phyloP scores from a whole-genome alignment of 441 rosid species.

The Isatis lusitanica region DNA sequence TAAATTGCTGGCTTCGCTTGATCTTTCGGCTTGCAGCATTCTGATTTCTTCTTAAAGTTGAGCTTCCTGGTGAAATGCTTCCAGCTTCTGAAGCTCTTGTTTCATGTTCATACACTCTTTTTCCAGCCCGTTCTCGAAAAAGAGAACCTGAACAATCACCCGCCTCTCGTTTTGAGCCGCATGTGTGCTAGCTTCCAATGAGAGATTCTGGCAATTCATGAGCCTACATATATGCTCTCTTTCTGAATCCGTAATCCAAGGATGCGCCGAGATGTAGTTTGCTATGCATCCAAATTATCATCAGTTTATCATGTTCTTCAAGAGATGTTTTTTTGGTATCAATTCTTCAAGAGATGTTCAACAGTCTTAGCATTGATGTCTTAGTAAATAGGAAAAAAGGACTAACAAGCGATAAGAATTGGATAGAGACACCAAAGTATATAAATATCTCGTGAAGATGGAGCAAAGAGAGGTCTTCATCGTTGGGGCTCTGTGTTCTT shows the following conservation, averaged over 20 bases:
- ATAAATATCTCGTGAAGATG: no score
- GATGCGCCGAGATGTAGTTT: no score
- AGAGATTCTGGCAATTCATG: constrained; percentile 76
- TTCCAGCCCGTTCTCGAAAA: constrained; percentile 64
- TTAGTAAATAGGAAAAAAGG: no score
- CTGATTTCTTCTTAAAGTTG: constrained; percentile 55
- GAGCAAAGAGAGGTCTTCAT: no score
- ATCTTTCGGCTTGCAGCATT: constrained; percentile 52
- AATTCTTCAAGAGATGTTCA: no score
- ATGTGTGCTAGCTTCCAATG: constrained; percentile 71
- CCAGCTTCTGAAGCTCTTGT: constrained; percentile 62
- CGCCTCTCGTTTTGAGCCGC: constrained; percentile 76
- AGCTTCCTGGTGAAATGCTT: constrained; percentile 53
- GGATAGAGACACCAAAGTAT: no score
- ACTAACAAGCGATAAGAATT: no score
- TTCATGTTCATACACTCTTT: constrained; percentile 64
- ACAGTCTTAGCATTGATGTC: no score
- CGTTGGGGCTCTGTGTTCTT: no score
- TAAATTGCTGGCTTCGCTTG: constrained; percentile 27
- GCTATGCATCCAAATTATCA: no score
- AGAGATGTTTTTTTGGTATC: no score
- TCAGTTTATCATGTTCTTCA: no score
- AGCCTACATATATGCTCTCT: constrained; percentile 65
- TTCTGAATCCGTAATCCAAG: constrained; percentile 65
- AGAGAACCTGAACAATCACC: constrained; percentile 61